Conservation (phyloP, 1,284 basidiomycete species). For the Ganoderma meredithae region DNA sequence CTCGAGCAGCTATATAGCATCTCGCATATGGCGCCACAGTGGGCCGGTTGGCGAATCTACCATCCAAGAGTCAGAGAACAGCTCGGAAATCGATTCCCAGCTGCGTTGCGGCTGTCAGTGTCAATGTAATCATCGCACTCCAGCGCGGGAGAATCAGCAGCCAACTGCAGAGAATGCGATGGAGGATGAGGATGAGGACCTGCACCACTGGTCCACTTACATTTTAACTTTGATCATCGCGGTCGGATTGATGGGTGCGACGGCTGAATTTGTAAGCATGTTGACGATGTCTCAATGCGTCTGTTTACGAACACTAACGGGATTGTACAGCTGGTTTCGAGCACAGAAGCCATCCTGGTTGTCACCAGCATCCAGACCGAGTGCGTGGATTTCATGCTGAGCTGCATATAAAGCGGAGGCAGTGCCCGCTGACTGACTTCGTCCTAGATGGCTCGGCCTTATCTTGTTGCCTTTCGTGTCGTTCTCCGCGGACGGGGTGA, state of each 20-base stretch:
- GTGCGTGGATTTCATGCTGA: slow-evolving; percentile 43
- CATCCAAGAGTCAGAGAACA: not conserved
- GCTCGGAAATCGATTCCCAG: not conserved
- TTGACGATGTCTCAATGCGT: not conserved
- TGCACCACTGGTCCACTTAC: slow-evolving; percentile 67
- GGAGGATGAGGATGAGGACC: slow-evolving; percentile 55
- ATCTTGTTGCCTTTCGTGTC: slow-evolving; percentile 73
- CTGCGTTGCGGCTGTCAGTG: not conserved
- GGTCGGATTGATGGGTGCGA: slow-evolving; percentile 67
- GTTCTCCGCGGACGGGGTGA: slow-evolving; percentile 69
- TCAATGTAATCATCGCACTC: not conserved
- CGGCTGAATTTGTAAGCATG: slow-evolving; percentile 68
- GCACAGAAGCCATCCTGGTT: slow-evolving; percentile 61
- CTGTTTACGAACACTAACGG: not conserved
- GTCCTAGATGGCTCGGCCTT: slow-evolving; percentile 69
- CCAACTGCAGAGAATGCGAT: not conserved
- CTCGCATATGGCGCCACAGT: slow-evolving; percentile 53
- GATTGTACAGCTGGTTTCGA: slow-evolving; percentile 60
- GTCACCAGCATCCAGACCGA: slow-evolving; percentile 52
- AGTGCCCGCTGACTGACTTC: not conserved
- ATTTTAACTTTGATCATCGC: slow-evolving; percentile 52
- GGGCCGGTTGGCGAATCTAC: not conserved
- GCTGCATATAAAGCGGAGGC: not conserved
- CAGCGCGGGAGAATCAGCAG: not conserved
- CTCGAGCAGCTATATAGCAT: slow-evolving; percentile 59